A percentile compares a stretch with the other conserved stretches of the same genome.
Conservation (phyloP, 2,329 filamentous ascomycete genomes). For the Thielaviopsis euricoi region DNA sequence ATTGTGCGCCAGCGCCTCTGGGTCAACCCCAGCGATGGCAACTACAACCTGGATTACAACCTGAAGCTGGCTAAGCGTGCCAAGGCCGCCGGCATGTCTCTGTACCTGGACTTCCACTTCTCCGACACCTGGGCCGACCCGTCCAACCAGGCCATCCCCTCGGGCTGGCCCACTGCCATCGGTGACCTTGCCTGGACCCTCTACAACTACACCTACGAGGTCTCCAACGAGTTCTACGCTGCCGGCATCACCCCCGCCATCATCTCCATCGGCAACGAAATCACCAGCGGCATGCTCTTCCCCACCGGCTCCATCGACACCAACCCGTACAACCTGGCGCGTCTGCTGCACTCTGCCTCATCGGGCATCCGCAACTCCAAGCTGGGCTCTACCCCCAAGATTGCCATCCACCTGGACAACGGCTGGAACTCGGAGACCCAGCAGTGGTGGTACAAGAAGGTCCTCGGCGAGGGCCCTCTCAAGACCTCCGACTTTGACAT, state of each 20-base stretch:
- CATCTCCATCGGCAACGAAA: conserved; percentile 60
- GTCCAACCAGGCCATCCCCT: conserved; percentile 41
- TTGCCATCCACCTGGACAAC: conserved; percentile 61
- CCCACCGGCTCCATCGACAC: conserved; percentile 38
- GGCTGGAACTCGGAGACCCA: conserved; percentile 57
- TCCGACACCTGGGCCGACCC: conserved; percentile 60
- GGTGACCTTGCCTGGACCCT: conserved; percentile 42
- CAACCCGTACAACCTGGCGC: conserved; percentile 42
- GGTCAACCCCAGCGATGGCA: conserved; percentile 49
- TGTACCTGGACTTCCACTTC: conserved; percentile 49
- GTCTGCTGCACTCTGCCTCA: conserved; percentile 45
- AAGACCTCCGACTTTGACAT: conserved; percentile 44
- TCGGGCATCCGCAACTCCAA: conserved; percentile 47
- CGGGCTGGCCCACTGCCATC: conserved; percentile 45
- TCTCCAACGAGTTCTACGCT: conserved; percentile 42
- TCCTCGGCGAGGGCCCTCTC: conserved; percentile 34
- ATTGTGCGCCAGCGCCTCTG: conserved; percentile 55
- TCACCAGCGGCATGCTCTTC: conserved; percentile 49
- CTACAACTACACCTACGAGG: conserved; percentile 51
- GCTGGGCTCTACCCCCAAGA: conserved; percentile 40
- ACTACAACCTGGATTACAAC: conserved; percentile 56
- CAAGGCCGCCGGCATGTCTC: conserved; percentile 40
- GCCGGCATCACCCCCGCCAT: conserved; percentile 40
- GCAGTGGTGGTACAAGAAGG: conserved; percentile 45
- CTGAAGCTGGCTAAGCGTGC: conserved; percentile 49